phyloP scores from a whole-genome alignment of 805 yeast genomes.

The Starmerella sirachaensis region DNA sequence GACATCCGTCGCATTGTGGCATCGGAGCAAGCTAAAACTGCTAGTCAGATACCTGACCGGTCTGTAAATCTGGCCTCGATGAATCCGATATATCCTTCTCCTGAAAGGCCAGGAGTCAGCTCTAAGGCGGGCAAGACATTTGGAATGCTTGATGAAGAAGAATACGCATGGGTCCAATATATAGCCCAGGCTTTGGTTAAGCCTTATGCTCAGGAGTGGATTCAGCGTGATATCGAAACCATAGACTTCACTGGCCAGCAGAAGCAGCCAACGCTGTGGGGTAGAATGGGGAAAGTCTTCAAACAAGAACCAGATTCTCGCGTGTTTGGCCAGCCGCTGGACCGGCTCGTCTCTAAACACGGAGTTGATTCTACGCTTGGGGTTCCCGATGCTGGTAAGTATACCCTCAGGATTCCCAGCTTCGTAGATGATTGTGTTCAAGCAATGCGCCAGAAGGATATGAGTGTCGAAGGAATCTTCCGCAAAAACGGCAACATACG shows the following conservation, averaged over 20 bases:
- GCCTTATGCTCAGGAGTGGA: constrained; percentile 6
- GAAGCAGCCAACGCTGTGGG: constrained; percentile 35
- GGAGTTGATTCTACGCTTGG: constrained; percentile 69
- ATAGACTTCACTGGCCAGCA: background rate
- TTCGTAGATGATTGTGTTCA: constrained; percentile 75
- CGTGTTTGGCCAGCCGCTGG: constrained; percentile 73
- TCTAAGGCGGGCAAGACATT: constrained; percentile 11
- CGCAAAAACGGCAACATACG: constrained; percentile 92
- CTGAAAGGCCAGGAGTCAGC: background rate
- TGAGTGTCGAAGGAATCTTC: constrained; percentile 91
- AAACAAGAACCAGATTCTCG: constrained; percentile 25
- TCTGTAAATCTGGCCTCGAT: background rate
- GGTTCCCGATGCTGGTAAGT: constrained; percentile 25
- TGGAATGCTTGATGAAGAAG: constrained; percentile 37
- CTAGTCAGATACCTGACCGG: constrained; percentile 5
- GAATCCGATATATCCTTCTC: background rate
- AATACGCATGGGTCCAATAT: constrained; percentile 48
- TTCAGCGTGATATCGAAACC: constrained; percentile 19
- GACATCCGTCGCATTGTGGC: constrained; percentile 96
- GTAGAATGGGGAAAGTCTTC: constrained; percentile 33
- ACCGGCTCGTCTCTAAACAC: constrained; percentile 48
- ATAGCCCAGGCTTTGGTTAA: constrained; percentile 38
- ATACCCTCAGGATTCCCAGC: constrained; percentile 65
- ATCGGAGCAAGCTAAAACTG: constrained; percentile 65
- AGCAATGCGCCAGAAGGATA: constrained; percentile 77